Evolutionary conservation across 75 land plant species (phyloP).

Genomic region (Pinus taeda): DNA sequence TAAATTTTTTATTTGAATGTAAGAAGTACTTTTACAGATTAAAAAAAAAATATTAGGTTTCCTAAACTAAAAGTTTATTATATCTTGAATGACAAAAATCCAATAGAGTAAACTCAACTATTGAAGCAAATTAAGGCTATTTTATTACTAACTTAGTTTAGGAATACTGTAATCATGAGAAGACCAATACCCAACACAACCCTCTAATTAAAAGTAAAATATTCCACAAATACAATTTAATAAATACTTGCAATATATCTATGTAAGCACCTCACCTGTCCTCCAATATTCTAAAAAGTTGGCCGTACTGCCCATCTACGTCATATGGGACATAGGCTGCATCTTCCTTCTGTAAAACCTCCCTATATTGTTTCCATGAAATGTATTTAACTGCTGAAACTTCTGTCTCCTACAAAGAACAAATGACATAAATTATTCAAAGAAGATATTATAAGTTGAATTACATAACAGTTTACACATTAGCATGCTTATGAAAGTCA

Average conservation of each 20-base stretch:
- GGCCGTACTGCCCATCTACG: conserved; percentile 41
- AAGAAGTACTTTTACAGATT: too few species aligned
- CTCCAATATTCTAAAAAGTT: conserved; percentile 48
- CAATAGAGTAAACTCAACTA: too few species aligned
- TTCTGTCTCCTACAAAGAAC: conserved; percentile 56
- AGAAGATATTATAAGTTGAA: neutral
- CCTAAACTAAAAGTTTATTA: too few species aligned
- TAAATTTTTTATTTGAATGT: too few species aligned
- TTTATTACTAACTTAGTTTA: neutral
- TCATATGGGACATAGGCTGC: conserved; percentile 57
- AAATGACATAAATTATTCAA: neutral
- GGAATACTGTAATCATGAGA: neutral
- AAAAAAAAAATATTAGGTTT: too few species aligned
- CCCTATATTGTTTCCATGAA: conserved; percentile 50
- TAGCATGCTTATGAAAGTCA: neutral
- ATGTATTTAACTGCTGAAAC: conserved; percentile 85
- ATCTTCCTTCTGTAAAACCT: conserved; percentile 49
- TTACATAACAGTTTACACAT: neutral
- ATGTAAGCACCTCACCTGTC: conserved; percentile 35
- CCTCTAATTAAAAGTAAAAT: neutral
- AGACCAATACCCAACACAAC: neutral
- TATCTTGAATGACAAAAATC: too few species aligned
- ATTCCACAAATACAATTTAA: neutral
- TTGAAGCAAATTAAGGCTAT: too few species aligned
- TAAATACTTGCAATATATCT: neutral